A percentile compares a stretch with the other conserved stretches of the same genome.
These are phyloP conservation scores for Heterotrichella gracilis DNA, from an alignment of 352 stramenopile genomes.

Conservation along the genomic window DNA sequence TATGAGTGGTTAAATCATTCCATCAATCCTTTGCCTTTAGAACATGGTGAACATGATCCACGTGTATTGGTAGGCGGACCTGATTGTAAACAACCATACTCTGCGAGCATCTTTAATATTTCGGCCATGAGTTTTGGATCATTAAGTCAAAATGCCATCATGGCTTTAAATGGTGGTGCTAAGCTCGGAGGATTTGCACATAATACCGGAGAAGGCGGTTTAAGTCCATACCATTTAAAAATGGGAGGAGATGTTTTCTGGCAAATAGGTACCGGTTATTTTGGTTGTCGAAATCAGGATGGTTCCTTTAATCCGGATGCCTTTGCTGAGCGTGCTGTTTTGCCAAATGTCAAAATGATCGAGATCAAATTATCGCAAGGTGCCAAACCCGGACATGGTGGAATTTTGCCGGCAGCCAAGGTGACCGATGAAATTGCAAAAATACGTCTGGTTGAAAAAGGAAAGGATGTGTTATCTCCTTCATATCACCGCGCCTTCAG, in stretches of 20 bases:
- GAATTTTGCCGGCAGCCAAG: constrained; percentile 14
- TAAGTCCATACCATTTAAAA: constrained; percentile 15
- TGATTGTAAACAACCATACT: constrained; percentile 15
- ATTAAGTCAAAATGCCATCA: constrained; percentile 13
- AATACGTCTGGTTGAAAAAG: constrained; percentile 7
- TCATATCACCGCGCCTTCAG: constrained; percentile 10
- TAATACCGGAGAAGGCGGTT: constrained; percentile 16
- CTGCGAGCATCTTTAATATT: constrained; percentile 15
- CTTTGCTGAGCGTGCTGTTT: neutral
- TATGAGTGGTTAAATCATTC: constrained; percentile 14
- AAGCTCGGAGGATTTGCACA: constrained; percentile 10
- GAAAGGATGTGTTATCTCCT: constrained; percentile 14
- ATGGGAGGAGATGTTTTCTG: constrained; percentile 14
- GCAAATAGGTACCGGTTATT: constrained; percentile 18
- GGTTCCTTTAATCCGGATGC: constrained; percentile 7
- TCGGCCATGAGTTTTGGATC: constrained; percentile 17
- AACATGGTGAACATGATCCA: too few species aligned
- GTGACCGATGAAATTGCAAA: constrained; percentile 15
- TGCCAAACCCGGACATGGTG: constrained; percentile 17
- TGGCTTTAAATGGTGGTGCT: constrained; percentile 15
- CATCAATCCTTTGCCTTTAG: constrained; percentile 13
- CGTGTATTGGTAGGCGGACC: neutral
- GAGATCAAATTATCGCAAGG: constrained; percentile 17
- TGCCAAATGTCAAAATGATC: constrained; percentile 16
- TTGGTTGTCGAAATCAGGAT: constrained; percentile 12